Conservation (phyloP, 148 eudicot genomes). For the Vaccinium corymbosum region DNA sequence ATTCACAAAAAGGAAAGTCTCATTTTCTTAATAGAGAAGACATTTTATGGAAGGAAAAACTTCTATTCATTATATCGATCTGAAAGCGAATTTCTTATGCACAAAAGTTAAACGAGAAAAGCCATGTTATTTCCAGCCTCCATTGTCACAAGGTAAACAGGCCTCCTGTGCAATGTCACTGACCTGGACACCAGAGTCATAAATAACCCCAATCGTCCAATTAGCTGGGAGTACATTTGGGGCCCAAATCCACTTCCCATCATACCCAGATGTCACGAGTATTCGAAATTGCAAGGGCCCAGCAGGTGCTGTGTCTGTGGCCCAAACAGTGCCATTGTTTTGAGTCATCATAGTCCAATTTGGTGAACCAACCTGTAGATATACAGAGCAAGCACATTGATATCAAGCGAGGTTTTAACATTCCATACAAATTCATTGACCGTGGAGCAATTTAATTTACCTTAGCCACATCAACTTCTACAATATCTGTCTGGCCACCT, state of each 20-base stretch:
- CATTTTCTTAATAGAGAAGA: neutral
- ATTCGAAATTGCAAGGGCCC: slow-evolving; percentile 68
- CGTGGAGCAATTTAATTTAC: slow-evolving; percentile 19
- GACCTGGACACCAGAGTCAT: slow-evolving; percentile 44
- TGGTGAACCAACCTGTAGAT: slow-evolving; percentile 46
- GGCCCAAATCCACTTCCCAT: slow-evolving; percentile 64
- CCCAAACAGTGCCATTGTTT: slow-evolving; percentile 74
- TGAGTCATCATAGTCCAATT: slow-evolving; percentile 55
- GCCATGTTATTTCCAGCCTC: slow-evolving; percentile 24
- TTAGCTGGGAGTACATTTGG: slow-evolving; percentile 55
- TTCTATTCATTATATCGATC: neutral
- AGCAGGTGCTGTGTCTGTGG: slow-evolving; percentile 46
- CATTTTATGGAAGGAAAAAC: neutral
- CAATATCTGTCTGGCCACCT: slow-evolving; percentile 92
- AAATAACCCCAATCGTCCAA: slow-evolving; percentile 40
- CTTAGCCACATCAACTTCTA: slow-evolving; percentile 58
- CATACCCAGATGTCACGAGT: slow-evolving; percentile 61
- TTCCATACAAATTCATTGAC: neutral
- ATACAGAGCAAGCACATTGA: neutral
- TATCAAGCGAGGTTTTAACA: neutral
- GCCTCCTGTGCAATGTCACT: slow-evolving; percentile 51
- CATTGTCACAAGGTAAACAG: slow-evolving; percentile 53
- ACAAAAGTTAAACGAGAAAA: slow-evolving; percentile 12
- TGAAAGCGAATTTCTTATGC: neutral
- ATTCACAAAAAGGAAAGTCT: no score